Evolutionary conservation across 2,329 filamentous ascomycete species (phyloP), one percentile per base, ranked within the genome.

Genomic region (Microdochium trichocladiopsis): DNA sequence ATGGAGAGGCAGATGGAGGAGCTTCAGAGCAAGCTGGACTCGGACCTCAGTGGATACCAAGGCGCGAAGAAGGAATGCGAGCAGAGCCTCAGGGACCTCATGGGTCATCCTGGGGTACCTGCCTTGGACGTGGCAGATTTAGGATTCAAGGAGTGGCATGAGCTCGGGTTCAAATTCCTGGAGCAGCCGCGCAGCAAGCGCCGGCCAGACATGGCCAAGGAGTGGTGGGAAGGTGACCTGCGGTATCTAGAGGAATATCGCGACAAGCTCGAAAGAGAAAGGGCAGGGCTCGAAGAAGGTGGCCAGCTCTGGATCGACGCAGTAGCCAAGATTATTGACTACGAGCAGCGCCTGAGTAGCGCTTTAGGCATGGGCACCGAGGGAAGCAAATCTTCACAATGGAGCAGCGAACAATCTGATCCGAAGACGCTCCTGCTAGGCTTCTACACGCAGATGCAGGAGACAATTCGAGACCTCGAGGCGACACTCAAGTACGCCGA

Each of bases 21-120:
- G 52, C 76, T 83, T 1, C 77, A 78, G 56, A 90, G 85, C 58
- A 76, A 77, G 51, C 74, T 85, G 36, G 87, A 90, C 63, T 84
- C 87, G 2, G 83, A 82, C n/a, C 65, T 90, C 14, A 88, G 85
- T 52, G 85, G 86, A 1, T 91, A 90, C 64, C 80, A 77, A 21
- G 80, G 84, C 1, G 85, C 86, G 3, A 68, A 90, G 33, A 79
- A 73, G 52, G 79, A 88, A 51, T 76, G 88, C 5, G 85, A 91
- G 55, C 72, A 71, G 14, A 80, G 87, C 51, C 74, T 90, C 5
- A 69, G 71, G 4, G 71, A 70, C 3, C 78, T 91, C 53, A 70
- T 91, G 58, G 73, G 69, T 10, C 73, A 76, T 14, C 83, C 84
- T 1, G 79, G 80, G 0, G 67, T 83, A 4, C 71, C 71, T 41